Evolutionary conservation across 257 asterid species (phyloP).

Genomic region (Rehmannia glutinosa): DNA sequence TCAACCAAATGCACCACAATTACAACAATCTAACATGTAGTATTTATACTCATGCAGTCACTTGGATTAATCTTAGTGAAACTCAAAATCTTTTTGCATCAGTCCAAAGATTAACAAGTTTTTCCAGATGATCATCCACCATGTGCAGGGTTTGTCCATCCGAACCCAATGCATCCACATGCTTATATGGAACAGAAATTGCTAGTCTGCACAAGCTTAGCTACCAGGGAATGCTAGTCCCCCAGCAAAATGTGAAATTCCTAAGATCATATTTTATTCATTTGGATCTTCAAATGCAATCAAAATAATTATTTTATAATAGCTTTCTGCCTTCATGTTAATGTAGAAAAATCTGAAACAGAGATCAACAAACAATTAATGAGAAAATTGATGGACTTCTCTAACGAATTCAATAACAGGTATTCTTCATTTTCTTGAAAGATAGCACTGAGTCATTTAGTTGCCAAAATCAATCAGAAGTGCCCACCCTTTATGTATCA

Average conservation of each 20-base stretch:
- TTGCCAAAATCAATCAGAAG: neutral
- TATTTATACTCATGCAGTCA: neutral
- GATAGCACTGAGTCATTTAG: neutral
- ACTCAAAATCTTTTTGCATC: neutral
- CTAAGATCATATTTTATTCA: neutral
- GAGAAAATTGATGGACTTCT: neutral
- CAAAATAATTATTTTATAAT: neutral
- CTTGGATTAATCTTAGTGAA: neutral
- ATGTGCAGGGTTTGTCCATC: neutral
- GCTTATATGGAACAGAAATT: neutral
- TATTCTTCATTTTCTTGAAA: neutral
- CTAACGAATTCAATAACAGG: neutral
- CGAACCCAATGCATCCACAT: neutral
- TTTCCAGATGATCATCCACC: neutral
- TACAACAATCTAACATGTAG: neutral
- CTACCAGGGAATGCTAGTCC: neutral
- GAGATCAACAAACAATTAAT: neutral
- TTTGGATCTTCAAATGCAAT: neutral
- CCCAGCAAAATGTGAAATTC: neutral
- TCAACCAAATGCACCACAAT: neutral
- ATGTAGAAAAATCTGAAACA: neutral
- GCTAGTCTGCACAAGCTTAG: neutral
- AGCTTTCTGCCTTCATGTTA: neutral
- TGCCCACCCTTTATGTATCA: neutral
- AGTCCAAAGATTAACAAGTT: neutral